Conservation (phyloP, 768 basidiomycete genomes). For the Dacryopinax spathularia region DNA sequence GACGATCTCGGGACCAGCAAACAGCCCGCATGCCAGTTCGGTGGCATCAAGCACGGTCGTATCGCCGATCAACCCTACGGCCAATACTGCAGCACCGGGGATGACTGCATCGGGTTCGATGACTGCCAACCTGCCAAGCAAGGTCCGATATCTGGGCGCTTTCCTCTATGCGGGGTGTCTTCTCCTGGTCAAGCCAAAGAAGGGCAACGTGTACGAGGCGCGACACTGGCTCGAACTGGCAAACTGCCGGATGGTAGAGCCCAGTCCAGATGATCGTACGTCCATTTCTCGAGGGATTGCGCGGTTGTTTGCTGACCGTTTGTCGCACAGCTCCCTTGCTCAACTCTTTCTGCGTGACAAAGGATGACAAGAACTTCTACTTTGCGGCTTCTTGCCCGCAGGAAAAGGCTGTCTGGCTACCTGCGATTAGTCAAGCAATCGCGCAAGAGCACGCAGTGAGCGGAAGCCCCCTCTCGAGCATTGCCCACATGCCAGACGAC, state of each 20-base stretch:
- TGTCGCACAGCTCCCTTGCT: constrained; percentile 52
- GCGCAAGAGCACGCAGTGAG: constrained; percentile 8
- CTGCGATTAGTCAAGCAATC: constrained; percentile 34
- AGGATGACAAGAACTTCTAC: constrained; percentile 62
- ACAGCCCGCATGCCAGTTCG: background rate
- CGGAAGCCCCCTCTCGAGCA: background rate
- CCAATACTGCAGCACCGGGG: background rate
- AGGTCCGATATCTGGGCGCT: constrained; percentile 75
- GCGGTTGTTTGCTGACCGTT: background rate
- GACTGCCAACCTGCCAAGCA: constrained; percentile 27
- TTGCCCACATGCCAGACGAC: background rate
- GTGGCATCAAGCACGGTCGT: too few relatives aligned
- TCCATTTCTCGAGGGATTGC: constrained; percentile 13
- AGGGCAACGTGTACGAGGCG: constrained; percentile 63
- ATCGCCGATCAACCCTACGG: too few relatives aligned
- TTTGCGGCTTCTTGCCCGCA: constrained; percentile 66
- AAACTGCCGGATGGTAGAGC: constrained; percentile 55
- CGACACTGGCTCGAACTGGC: constrained; percentile 75
- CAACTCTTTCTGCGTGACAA: constrained; percentile 61
- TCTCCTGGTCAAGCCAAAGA: constrained; percentile 72
- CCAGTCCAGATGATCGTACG: constrained; percentile 61
- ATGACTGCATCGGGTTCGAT: background rate
- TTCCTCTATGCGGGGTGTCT: constrained; percentile 81
- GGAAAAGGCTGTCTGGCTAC: constrained; percentile 84
- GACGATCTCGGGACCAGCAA: background rate